phyloP scores from a whole-genome alignment of 805 yeast species.

The Hyphopichia homilentoma region DNA sequence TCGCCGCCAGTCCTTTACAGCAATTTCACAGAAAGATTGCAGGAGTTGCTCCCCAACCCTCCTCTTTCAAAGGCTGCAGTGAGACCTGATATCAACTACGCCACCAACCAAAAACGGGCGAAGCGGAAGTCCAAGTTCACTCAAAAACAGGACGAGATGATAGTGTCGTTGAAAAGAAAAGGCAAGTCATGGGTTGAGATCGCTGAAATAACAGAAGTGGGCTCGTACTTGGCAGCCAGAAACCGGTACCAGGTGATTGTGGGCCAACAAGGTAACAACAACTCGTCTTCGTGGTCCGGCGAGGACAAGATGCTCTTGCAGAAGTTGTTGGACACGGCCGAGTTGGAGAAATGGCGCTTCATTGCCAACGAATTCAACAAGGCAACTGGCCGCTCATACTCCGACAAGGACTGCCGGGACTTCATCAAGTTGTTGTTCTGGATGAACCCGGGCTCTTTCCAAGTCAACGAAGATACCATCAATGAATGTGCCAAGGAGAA shows the following conservation, averaged over 20 bases:
- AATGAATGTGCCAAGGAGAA: conserved; percentile 36
- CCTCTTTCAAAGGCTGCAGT: conserved; percentile 43
- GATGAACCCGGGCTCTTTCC: conserved; percentile 53
- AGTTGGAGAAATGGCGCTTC: conserved; percentile 64
- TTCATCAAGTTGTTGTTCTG: conserved; percentile 51
- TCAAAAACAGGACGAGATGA: conserved; percentile 62
- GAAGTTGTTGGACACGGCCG: conserved; percentile 61
- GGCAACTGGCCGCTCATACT: conserved; percentile 47
- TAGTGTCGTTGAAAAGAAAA: conserved; percentile 54
- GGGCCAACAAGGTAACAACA: conserved; percentile 77
- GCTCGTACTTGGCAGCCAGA: conserved; percentile 67
- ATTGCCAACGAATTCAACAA: conserved; percentile 61
- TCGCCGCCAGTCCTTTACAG: conserved; percentile 12
- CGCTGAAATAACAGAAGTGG: conserved; percentile 61
- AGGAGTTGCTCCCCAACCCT: conserved; percentile 41
- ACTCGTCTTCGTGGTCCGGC: conserved; percentile 57
- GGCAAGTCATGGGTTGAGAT: conserved; percentile 75
- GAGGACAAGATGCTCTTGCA: conserved; percentile 53
- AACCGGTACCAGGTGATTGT: conserved; percentile 76
- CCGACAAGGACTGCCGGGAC: conserved; percentile 53
- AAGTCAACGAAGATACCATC: conserved; percentile 46
- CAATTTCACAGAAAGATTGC: conserved; percentile 23
- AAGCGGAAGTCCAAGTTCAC: conserved; percentile 68
- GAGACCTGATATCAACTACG: conserved; percentile 40
- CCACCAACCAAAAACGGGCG: conserved; percentile 45